A percentile compares a stretch with the other conserved stretches of the same genome.
Evolutionary conservation across 1,139 yeast genomes (phyloP).

Genomic region (Saccharomyces hybrid): DNA sequence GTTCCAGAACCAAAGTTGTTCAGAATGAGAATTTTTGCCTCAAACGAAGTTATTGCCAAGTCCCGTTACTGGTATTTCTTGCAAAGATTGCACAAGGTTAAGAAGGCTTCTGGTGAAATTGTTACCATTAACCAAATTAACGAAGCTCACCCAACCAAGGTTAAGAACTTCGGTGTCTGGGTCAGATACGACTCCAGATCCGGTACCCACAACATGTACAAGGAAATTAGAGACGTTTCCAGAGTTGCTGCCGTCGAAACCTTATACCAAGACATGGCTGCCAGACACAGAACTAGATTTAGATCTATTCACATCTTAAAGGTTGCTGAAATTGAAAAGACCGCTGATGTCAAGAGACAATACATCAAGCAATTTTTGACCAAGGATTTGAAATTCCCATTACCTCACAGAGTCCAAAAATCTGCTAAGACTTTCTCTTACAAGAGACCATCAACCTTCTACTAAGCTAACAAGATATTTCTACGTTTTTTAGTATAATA

Average conservation of each 20-base stretch:
- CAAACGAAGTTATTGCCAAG: conserved; percentile 98
- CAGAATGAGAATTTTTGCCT: conserved; percentile 99
- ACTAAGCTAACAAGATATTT: conserved; percentile 41
- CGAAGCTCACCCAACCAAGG: conserved; percentile 97
- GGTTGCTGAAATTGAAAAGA: conserved; percentile 97
- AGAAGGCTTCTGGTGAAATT: conserved; percentile 99
- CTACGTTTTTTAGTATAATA: conserved; percentile 14
- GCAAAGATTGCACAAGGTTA: conserved; percentile 98
- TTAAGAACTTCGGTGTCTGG: conserved; percentile 99
- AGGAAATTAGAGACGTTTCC: conserved; percentile 99
- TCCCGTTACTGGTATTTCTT: conserved; percentile 99
- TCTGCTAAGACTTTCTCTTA: conserved; percentile 79
- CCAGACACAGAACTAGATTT: conserved; percentile 99
- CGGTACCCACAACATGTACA: conserved; percentile 99
- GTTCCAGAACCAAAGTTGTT: conserved; percentile 99
- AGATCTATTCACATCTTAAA: conserved; percentile 97
- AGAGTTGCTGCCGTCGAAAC: conserved; percentile 98
- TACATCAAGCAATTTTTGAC: conserved; percentile 95
- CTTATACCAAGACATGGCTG: conserved; percentile 99
- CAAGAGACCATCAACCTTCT: conserved; percentile 95
- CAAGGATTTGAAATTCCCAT: conserved; percentile 98
- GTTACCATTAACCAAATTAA: conserved; percentile 85
- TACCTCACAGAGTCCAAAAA: conserved; percentile 98
- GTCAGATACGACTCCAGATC: conserved; percentile 99
- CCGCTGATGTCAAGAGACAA: conserved; percentile 98